These are phyloP conservation scores for Ziziphus jujuba DNA, from an alignment of 306 rosid genomes.

Conservation along the genomic window DNA sequence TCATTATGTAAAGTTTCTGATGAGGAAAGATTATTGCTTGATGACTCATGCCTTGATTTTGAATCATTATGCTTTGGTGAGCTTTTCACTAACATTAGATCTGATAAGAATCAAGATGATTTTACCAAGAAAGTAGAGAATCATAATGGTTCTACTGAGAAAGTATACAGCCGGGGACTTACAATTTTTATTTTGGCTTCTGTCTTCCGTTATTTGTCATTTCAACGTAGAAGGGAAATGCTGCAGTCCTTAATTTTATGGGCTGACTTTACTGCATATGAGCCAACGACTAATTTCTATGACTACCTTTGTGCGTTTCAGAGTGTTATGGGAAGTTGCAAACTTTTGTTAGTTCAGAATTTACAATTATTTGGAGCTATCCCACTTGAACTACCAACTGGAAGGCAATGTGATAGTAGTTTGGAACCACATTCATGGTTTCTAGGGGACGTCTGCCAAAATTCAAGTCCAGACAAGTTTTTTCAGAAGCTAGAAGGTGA, in stretches of 20 bases:
- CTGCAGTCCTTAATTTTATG: constrained; percentile 58
- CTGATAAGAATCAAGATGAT: no score
- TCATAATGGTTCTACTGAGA: constrained; percentile 39
- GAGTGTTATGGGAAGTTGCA: constrained; percentile 70
- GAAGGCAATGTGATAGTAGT: constrained; percentile 37
- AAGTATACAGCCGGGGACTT: constrained; percentile 54
- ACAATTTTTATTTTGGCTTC: constrained; percentile 84
- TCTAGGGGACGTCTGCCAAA: constrained; percentile 48
- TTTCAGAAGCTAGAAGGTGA: constrained; percentile 39
- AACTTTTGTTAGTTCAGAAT: constrained; percentile 49
- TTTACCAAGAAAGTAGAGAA: no score
- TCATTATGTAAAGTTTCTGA: constrained; percentile 62
- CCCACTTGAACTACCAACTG: constrained; percentile 49
- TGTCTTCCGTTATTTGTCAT: constrained; percentile 70
- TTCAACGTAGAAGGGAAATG: constrained; percentile 63
- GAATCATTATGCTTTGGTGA: constrained; percentile 84
- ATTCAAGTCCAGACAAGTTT: constrained; percentile 31
- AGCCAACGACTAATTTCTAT: constrained; percentile 68
- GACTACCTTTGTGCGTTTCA: constrained; percentile 86
- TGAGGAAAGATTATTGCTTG: constrained; percentile 60
- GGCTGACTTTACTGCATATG: constrained; percentile 65
- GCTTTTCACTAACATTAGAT: constrained; percentile 57
- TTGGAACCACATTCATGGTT: constrained; percentile 52
- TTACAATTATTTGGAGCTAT: constrained; percentile 54
- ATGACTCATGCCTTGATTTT: constrained; percentile 68